Conservation (phyloP, 2,329 filamentous ascomycete species). For the Pseudocercospora fuligena region DNA sequence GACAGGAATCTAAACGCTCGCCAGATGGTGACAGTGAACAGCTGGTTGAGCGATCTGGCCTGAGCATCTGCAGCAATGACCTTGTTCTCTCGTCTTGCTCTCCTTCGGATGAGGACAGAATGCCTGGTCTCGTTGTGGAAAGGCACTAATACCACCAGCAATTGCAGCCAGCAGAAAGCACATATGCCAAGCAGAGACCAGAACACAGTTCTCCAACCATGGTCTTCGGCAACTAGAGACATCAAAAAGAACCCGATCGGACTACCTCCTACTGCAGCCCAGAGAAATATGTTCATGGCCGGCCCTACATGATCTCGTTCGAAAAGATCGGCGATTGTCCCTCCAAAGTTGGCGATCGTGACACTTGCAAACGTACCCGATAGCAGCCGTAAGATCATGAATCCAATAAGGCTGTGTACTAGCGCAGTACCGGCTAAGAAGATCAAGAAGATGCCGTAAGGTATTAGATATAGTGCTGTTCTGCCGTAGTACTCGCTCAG, state of each 20-base stretch:
- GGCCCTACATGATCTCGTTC: slow-evolving; percentile 51
- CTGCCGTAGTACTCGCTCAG: slow-evolving; percentile 53
- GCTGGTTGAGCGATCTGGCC: slow-evolving; percentile 43
- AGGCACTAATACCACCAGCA: slow-evolving; percentile 44
- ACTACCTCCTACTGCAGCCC: slow-evolving; percentile 54
- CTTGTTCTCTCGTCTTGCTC: slow-evolving; percentile 31
- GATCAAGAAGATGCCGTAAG: slow-evolving; percentile 49
- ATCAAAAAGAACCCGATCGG: slow-evolving; percentile 54
- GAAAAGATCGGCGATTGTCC: slow-evolving; percentile 57
- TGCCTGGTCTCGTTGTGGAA: slow-evolving; percentile 52
- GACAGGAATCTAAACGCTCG: slow-evolving; percentile 55
- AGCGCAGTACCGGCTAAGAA: slow-evolving; percentile 51
- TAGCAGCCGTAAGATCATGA: slow-evolving; percentile 50
- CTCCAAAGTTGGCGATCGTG: slow-evolving; percentile 56
- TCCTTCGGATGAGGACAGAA: slow-evolving; percentile 48
- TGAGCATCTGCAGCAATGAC: slow-evolving; percentile 47
- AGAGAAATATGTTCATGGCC: slow-evolving; percentile 50
- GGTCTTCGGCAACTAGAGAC: slow-evolving; percentile 51
- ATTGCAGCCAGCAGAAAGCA: slow-evolving; percentile 50
- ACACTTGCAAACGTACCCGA: slow-evolving; percentile 54
- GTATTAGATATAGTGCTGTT: slow-evolving; percentile 49
- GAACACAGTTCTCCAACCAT: slow-evolving; percentile 52
- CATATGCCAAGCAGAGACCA: slow-evolving; percentile 54
- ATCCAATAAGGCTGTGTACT: slow-evolving; percentile 46
- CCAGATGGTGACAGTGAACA: slow-evolving; percentile 50